A percentile compares a stretch with the other conserved stretches of the same genome.
These are phyloP conservation scores for Cyclocybe aegerita DNA, from an alignment of 768 basidiomycete species.

Conservation along the genomic window DNA sequence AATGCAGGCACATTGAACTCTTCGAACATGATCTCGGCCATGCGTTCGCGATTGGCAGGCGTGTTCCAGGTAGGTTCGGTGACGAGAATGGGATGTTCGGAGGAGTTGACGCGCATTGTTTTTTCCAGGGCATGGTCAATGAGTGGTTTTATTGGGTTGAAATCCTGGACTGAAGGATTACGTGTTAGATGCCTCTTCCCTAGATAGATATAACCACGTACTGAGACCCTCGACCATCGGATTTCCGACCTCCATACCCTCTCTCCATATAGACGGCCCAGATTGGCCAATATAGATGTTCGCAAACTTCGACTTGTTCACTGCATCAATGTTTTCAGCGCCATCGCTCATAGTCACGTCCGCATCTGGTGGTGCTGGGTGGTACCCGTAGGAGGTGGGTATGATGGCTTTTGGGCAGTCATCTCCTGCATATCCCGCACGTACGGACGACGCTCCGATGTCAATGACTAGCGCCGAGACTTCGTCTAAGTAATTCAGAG, in stretches of 20 bases:
- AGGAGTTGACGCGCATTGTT: constrained; percentile 71
- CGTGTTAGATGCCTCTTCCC: background rate
- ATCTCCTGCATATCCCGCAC: constrained; percentile 97
- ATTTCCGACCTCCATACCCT: constrained; percentile 84
- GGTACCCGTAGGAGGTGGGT: constrained; percentile 86
- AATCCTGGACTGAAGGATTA: constrained; percentile 61
- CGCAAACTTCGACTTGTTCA: constrained; percentile 39
- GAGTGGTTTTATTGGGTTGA: constrained; percentile 67
- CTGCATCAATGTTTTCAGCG: constrained; percentile 35
- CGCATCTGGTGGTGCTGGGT: constrained; percentile 38
- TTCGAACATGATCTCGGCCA: constrained; percentile 98
- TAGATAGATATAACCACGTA: constrained; percentile 35
- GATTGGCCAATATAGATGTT: constrained; percentile 84
- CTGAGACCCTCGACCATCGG: constrained; percentile 85
- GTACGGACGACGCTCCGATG: constrained; percentile 85
- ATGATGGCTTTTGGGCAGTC: constrained; percentile 92
- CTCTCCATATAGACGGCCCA: constrained; percentile 88
- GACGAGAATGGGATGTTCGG: constrained; percentile 88
- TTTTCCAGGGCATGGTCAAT: constrained; percentile 75
- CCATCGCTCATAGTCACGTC: constrained; percentile 57
- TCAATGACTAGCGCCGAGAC: constrained; percentile 97
- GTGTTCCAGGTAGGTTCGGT: constrained; percentile 99
- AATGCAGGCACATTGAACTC: constrained; percentile 93
- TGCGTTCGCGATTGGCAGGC: constrained; percentile 84
- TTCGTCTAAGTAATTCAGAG: constrained; percentile 62